phyloP scores from a whole-genome alignment of 2,329 filamentous ascomycete species.

The Claviceps spartinae region DNA sequence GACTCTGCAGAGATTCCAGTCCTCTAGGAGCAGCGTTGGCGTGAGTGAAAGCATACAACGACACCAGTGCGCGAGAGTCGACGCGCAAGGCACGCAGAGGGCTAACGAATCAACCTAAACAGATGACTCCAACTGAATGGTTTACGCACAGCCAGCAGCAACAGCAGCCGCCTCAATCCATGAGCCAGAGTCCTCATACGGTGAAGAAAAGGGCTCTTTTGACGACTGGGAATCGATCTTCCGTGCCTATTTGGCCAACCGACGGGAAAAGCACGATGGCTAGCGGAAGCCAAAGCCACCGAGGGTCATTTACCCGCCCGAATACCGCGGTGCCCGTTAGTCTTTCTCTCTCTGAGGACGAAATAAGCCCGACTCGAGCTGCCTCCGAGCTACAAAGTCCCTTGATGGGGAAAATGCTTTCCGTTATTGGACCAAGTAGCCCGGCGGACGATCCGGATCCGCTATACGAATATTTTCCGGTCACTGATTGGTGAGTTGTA shows the following conservation, averaged over 20 bases:
- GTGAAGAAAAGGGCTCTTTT: slow-evolving; percentile 40
- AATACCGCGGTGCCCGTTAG: slow-evolving; percentile 29
- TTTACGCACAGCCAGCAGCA: slow-evolving; percentile 8
- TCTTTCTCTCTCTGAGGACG: slow-evolving; percentile 46
- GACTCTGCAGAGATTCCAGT: slow-evolving; percentile 18
- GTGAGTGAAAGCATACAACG: slow-evolving; percentile 12
- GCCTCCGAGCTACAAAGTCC: slow-evolving; percentile 39
- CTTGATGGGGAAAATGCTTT: slow-evolving; percentile 26
- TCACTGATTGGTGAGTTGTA: slow-evolving; percentile 63
- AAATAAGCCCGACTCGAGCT: slow-evolving; percentile 40
- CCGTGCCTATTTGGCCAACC: slow-evolving; percentile 36
- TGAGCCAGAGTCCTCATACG: slow-evolving; percentile 28
- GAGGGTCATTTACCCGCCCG: slow-evolving; percentile 13
- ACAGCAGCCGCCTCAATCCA: slow-evolving; percentile 24
- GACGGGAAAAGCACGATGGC: slow-evolving; percentile 18
- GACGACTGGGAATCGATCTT: slow-evolving; percentile 35
- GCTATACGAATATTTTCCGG: slow-evolving; percentile 86
- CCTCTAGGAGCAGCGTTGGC: slow-evolving; percentile 21
- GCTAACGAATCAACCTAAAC: slow-evolving; percentile 11
- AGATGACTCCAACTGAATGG: slow-evolving; percentile 29
- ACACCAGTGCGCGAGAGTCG: too few relatives aligned
- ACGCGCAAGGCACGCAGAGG: too few relatives aligned
- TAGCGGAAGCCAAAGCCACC: slow-evolving; percentile 10
- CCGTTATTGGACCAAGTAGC: slow-evolving; percentile 33
- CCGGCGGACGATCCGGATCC: slow-evolving; percentile 67